These are phyloP conservation scores for Trametes elegans DNA, from an alignment of 768 basidiomycete genomes.

Conservation along the genomic window DNA sequence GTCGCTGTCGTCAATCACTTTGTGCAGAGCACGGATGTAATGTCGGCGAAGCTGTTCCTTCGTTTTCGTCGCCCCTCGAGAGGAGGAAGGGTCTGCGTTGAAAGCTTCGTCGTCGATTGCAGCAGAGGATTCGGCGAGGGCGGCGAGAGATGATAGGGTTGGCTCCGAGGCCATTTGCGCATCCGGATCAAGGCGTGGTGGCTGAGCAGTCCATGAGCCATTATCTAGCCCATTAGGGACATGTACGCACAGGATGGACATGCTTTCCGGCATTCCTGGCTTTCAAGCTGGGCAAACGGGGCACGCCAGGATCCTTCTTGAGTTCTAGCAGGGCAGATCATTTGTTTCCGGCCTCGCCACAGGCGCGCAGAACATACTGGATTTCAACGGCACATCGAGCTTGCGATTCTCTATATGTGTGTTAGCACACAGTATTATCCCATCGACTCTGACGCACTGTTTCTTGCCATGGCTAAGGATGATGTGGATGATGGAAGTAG, in stretches of 20 bases:
- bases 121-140: constrained; percentile 40
- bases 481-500: neutral
- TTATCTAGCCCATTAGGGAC: neutral
- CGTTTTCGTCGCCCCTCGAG: constrained; percentile 41
- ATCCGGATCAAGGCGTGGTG: constrained; percentile 45
- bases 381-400: constrained; percentile 35
- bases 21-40: constrained; percentile 79
- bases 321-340: constrained; percentile 47
- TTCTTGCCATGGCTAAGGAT: constrained; percentile 39
- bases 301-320: constrained; percentile 88
- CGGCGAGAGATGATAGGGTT: constrained; percentile 60
- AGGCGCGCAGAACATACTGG: constrained; percentile 3
- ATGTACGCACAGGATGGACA: constrained; percentile 1
- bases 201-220: constrained; percentile 10
- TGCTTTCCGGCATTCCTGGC: constrained; percentile 51
- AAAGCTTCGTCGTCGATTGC: constrained; percentile 15
- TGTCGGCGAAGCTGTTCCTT: constrained; percentile 70
- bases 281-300: constrained; percentile 76
- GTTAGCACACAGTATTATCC: neutral
- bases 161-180: constrained; percentile 73
- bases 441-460: constrained; percentile 32
- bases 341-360: neutral
- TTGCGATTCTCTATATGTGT: constrained; percentile 43
- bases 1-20: constrained; percentile 92
- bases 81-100: constrained; percentile 34